Conservation (phyloP, 768 basidiomycete genomes). For the Leccinum subtestaceum region DNA sequence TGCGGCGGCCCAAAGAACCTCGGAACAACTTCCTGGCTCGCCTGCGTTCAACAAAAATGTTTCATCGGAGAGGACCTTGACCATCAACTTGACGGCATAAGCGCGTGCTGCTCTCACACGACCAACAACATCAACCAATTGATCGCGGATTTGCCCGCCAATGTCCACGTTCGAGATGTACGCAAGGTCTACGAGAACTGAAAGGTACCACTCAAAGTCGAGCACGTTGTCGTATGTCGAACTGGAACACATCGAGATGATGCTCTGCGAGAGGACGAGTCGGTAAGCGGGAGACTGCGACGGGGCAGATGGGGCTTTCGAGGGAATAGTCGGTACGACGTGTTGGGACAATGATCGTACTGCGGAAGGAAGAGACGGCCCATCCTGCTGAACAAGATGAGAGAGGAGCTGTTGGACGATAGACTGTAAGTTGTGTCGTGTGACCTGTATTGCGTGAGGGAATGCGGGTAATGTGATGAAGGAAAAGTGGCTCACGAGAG, state of each 20-base stretch:
- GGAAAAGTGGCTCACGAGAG: conserved; percentile 62
- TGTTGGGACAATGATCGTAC: conserved; percentile 51
- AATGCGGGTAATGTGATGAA: neutral
- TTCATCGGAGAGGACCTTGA: conserved; percentile 77
- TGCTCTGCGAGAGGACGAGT: conserved; percentile 59
- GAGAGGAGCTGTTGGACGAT: conserved; percentile 88
- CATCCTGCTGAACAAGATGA: conserved; percentile 69
- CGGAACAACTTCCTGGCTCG: conserved; percentile 73
- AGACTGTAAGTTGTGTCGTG: conserved; percentile 78
- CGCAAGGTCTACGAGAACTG: conserved; percentile 87
- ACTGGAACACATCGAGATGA: conserved; percentile 83
- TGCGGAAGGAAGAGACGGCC: conserved; percentile 56
- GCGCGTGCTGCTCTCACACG: conserved; percentile 73
- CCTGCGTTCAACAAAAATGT: conserved; percentile 62
- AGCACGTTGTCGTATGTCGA: conserved; percentile 82
- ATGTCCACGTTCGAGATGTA: conserved; percentile 82
- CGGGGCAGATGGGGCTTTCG: conserved; percentile 44
- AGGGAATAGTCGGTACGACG: conserved; percentile 39
- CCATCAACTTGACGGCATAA: conserved; percentile 84
- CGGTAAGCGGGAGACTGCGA: conserved; percentile 84
- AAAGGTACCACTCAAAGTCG: conserved; percentile 98
- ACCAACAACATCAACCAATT: conserved; percentile 83
- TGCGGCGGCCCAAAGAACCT: conserved; percentile 90
- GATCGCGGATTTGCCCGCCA: conserved; percentile 74
- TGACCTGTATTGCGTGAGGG: conserved; percentile 52